Conservation (phyloP, 768 basidiomycete genomes). For the Omphalotus guepiniiformis region DNA sequence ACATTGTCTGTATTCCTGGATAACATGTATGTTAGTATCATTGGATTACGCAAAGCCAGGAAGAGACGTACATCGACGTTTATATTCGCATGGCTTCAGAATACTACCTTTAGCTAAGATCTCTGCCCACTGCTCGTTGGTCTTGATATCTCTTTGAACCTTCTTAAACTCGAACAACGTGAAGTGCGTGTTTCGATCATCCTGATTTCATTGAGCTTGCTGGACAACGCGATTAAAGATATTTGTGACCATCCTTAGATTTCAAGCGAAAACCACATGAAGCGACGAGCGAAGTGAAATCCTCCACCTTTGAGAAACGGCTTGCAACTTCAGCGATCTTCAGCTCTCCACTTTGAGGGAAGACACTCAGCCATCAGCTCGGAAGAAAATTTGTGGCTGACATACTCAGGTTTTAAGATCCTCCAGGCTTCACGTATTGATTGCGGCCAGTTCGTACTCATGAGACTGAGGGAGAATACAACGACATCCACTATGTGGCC, state of each 20-base stretch:
- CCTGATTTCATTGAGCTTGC: slow-evolving; percentile 54
- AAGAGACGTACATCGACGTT: slow-evolving; percentile 52
- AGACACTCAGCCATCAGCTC: background rate
- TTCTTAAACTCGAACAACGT: slow-evolving; percentile 80
- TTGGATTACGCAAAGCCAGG: background rate
- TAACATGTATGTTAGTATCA: slow-evolving; percentile 4
- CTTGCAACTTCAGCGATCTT: slow-evolving; percentile 90
- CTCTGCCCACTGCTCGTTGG: slow-evolving; percentile 56
- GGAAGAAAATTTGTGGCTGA: slow-evolving; percentile 12
- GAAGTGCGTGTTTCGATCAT: slow-evolving; percentile 81
- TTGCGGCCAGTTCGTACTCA: slow-evolving; percentile 95
- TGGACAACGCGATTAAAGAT: slow-evolving; percentile 5
- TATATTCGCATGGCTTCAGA: slow-evolving; percentile 91
- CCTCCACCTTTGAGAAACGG: slow-evolving; percentile 65
- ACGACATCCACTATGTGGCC: slow-evolving; percentile 87
- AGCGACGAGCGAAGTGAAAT: slow-evolving; percentile 59
- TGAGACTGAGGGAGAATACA: slow-evolving; percentile 91
- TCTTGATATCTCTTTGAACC: slow-evolving; percentile 38
- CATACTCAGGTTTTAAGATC: slow-evolving; percentile 78
- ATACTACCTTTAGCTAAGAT: slow-evolving; percentile 49
- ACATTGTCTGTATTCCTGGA: too few relatives aligned
- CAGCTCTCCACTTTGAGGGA: slow-evolving; percentile 60
- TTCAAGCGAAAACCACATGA: slow-evolving; percentile 72
- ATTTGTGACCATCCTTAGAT: slow-evolving; percentile 58
- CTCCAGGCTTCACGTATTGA: slow-evolving; percentile 89